These are phyloP conservation scores for Metarhizium anisopliae DNA, from an alignment of 2,329 filamentous ascomycete species.

Conservation along the genomic window DNA sequence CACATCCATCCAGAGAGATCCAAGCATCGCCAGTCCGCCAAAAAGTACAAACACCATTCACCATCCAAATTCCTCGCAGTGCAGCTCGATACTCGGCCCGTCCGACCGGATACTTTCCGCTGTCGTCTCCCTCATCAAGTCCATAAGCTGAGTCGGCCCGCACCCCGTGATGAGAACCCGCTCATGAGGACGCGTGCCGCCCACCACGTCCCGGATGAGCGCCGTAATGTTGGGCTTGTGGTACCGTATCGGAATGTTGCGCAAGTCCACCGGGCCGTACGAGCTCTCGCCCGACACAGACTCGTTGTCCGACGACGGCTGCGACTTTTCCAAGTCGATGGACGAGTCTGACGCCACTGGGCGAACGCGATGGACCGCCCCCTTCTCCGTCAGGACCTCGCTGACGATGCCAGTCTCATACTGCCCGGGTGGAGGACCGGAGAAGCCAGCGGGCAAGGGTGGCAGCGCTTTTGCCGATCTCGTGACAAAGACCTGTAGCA, in stretches of 20 bases:
- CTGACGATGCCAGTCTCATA: neutral
- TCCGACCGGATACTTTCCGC: slow-evolving; percentile 28
- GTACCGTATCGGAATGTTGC: slow-evolving; percentile 17
- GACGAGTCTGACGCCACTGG: neutral
- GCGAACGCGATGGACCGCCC: neutral
- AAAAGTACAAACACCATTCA: slow-evolving; percentile 10
- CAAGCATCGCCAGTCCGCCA: neutral
- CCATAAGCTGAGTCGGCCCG: slow-evolving; percentile 34
- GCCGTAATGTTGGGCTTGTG: slow-evolving; percentile 27
- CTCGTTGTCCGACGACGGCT: slow-evolving; percentile 10
- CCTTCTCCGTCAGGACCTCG: neutral
- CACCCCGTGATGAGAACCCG: slow-evolving; percentile 36
- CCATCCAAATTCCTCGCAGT: slow-evolving; percentile 40
- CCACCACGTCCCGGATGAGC: slow-evolving; percentile 25
- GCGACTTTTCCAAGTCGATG: slow-evolving; percentile 10
- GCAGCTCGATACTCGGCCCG: slow-evolving; percentile 36
- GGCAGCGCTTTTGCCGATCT: slow-evolving; percentile 5
- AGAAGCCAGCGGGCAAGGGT: neutral
- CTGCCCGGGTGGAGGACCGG: neutral
- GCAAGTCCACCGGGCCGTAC: neutral
- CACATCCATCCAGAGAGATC: neutral
- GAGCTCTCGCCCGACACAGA: slow-evolving; percentile 1
- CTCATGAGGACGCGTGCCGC: slow-evolving; percentile 16
- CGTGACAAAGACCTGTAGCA: slow-evolving; percentile 27
- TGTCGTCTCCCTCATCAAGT: slow-evolving; percentile 30